Percentiles rank a stretch among this genome's conserved stretches.
These are phyloP conservation scores for Apiotrichum sp. DNA, from an alignment of 1,284 basidiomycete species.

Conservation along the genomic window DNA sequence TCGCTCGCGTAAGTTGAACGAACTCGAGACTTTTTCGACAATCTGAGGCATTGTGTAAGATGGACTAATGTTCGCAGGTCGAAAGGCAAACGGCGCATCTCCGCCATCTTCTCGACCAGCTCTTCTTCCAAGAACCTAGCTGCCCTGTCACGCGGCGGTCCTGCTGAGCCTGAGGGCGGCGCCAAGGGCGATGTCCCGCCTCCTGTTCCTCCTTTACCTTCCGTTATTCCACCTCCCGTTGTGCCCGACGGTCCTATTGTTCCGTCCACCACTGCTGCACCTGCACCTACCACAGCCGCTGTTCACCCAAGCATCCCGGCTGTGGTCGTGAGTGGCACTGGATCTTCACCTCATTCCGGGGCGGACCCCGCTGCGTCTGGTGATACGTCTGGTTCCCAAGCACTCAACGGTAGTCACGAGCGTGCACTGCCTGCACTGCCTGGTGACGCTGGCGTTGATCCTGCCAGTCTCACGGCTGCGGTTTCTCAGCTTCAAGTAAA, in stretches of 20 bases:
- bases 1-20: background rate
- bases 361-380: background rate
- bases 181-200: background rate
- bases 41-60: too few species aligned
- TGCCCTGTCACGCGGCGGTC: background rate
- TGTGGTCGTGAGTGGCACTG: background rate
- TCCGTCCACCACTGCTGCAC: too few species aligned
- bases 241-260: too few species aligned
- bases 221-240: background rate
- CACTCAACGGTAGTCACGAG: background rate
- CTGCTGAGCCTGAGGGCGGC: conserved; percentile 4
- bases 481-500: background rate
- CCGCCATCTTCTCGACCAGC: conserved; percentile 30
- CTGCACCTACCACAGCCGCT: too few species aligned
- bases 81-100: conserved; percentile 34
- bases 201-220: background rate
- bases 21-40: background rate
- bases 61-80: conserved; percentile 5
- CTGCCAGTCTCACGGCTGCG: background rate
- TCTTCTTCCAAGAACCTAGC: background rate
- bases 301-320: background rate
- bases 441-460: background rate
- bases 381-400: background rate
- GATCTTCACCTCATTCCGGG: background rate
- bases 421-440: background rate